Evolutionary conservation across 2,329 filamentous ascomycete genomes (phyloP).

Genomic region (Xylaria multiplex): DNA sequence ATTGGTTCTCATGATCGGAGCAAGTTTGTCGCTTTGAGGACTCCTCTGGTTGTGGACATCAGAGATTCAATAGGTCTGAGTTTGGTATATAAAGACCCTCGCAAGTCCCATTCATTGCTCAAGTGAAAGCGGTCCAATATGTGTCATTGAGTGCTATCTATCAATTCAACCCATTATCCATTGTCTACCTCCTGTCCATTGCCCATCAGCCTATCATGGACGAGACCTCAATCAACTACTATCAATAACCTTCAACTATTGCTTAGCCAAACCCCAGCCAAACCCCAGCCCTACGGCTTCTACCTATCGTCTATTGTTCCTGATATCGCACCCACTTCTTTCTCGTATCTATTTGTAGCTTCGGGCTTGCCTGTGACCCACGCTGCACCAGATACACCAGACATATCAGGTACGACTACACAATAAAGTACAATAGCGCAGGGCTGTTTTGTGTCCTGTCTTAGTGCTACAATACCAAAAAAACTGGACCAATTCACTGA

Average conservation of each 20-base stretch:
- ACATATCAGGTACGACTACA: background rate
- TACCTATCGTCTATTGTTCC: constrained; percentile 19
- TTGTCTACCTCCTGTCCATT: background rate
- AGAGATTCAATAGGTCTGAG: background rate
- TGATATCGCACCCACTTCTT: constrained; percentile 28
- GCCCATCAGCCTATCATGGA: constrained; percentile 23
- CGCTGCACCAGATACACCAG: constrained; percentile 1
- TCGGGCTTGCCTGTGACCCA: constrained; percentile 23
- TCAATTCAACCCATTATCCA: background rate
- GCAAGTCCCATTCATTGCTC: constrained; percentile 27
- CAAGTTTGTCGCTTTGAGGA: constrained; percentile 9
- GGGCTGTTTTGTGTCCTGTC: constrained; percentile 9
- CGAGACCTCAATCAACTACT: constrained; percentile 16
- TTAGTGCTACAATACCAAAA: constrained; percentile 11
- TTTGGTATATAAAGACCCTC: constrained; percentile 33
- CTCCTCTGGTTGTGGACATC: constrained; percentile 10
- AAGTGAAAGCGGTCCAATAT: constrained; percentile 15
- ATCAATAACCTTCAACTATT: constrained; percentile 25
- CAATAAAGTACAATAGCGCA: constrained; percentile 11
- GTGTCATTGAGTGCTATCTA: constrained; percentile 12
- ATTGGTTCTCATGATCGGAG: constrained; percentile 27
- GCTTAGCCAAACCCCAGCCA: constrained; percentile 25
- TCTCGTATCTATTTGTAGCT: constrained; percentile 35
- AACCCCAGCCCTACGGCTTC: constrained; percentile 20
- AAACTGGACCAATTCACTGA: constrained; percentile 24